phyloP scores from a whole-genome alignment of 164 flowering plant genomes.

The Magnolia kwangsiensis region DNA sequence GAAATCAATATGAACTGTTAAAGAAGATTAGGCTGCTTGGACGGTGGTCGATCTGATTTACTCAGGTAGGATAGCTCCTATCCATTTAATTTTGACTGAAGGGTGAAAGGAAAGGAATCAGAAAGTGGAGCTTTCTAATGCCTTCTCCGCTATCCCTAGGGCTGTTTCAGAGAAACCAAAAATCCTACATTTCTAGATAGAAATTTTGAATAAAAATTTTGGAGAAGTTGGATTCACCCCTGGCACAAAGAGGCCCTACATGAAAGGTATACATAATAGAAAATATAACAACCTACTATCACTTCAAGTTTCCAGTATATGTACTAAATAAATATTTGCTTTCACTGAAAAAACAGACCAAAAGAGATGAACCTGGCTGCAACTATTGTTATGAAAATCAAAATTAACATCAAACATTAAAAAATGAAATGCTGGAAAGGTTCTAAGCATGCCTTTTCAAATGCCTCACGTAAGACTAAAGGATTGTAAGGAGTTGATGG shows the following conservation, averaged over 20 bases:
- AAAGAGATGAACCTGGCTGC: background rate
- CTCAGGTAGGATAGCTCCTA: background rate
- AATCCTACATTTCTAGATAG: background rate
- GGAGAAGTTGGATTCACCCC: background rate
- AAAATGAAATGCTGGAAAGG: slow-evolving; percentile 8
- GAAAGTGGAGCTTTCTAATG: background rate
- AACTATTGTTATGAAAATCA: background rate
- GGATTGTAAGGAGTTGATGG: slow-evolving; percentile 86
- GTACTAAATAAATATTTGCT: background rate
- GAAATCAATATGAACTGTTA: background rate
- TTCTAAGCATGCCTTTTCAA: slow-evolving; percentile 69
- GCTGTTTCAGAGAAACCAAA: background rate
- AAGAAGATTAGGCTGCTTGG: background rate
- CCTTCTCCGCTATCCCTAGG: background rate
- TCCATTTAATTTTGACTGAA: background rate
- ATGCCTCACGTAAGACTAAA: slow-evolving; percentile 54
- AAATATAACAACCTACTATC: background rate
- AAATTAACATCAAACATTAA: background rate
- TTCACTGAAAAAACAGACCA: background rate
- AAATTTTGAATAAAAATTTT: background rate
- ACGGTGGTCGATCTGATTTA: background rate
- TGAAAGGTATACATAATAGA: background rate
- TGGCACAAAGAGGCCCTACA: background rate
- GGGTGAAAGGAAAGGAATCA: background rate
- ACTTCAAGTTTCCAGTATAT: background rate